Evolutionary conservation across 768 basidiomycete species (phyloP), one percentile per base, ranked within the genome.

Genomic region (Wakefieldia striispora): DNA sequence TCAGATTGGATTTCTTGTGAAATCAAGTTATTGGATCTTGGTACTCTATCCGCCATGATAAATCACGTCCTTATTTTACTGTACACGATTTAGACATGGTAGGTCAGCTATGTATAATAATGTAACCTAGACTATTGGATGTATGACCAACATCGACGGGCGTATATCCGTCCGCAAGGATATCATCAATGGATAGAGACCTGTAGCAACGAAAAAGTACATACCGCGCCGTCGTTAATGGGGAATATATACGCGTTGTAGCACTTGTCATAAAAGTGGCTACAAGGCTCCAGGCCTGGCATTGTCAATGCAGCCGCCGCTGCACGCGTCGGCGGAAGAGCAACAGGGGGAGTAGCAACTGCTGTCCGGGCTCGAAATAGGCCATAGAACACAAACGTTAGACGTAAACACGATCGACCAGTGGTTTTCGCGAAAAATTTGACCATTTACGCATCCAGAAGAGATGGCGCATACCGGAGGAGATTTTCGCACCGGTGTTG

Each of bases 341-440:
- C 58, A 60, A 38, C 58, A 60, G 4, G 45, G 42, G n/a, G 58
- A 60, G 43, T 55, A 60, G 54, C 58, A 60, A 16, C 57, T 55
- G 24, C 39, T 48, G 13, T 49, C 58, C 8, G 57, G 57, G 40
- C 53, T 57, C 4, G 54, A 47, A 11, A 59, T 60, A 27, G 60
- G 60, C 49, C 57, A 29, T 6, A 29, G 5, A 11, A 13, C 13
- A 14, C 6, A n/a, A 0, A 23, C 17, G 27, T 19, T 24, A 34
- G 31, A 13, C 19, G 11, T 8, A 23, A 26, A 34, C 29, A 26
- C 34, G 12, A n/a, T 4, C 31, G 31, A 4, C 7, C 6, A 33
- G n/a, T 13, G 2, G 31, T 14, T 33, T 13, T 33, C 31, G 31
- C 31, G 31, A 29, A 29, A 29, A 29, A 4, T n/a, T 8, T 17